Percentiles rank a stretch among this genome's conserved stretches.
Evolutionary conservation across 345 rosid species (phyloP).

Genomic region (Passiflora organensis): DNA sequence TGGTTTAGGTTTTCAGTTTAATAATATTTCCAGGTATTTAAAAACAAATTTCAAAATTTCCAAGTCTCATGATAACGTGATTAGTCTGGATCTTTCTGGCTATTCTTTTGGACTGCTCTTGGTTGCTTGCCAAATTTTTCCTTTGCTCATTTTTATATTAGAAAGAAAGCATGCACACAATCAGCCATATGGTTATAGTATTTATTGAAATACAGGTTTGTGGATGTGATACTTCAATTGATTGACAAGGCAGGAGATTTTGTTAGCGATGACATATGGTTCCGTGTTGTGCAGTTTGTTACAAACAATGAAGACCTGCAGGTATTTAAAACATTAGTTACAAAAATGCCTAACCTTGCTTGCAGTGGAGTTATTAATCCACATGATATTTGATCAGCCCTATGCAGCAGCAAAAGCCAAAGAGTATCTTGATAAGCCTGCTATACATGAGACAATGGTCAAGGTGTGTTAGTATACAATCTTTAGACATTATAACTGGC

Average conservation of each 20-base stretch:
- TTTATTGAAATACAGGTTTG: slow-evolving; percentile 86
- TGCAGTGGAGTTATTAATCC: slow-evolving; percentile 19
- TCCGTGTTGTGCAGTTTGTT: slow-evolving; percentile 97
- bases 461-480: slow-evolving; percentile 48
- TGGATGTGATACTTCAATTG: slow-evolving; percentile 97
- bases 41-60: too few relatives aligned
- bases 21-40: too few relatives aligned
- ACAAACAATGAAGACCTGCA: slow-evolving; percentile 98
- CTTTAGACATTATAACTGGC: neutral
- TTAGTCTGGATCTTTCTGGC: slow-evolving; percentile 1
- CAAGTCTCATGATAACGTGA: neutral
- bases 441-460: slow-evolving; percentile 97
- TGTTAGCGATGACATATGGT: slow-evolving; percentile 99
- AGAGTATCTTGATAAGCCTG: slow-evolving; percentile 93
- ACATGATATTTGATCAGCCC: slow-evolving; percentile 48
- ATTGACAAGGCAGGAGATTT: slow-evolving; percentile 99
- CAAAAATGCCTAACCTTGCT: slow-evolving; percentile 4
- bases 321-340: slow-evolving; percentile 41
- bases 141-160: slow-evolving; percentile 10
- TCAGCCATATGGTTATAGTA: too few relatives aligned
- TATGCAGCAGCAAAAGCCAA: slow-evolving; percentile 92
- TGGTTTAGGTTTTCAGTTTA: too few relatives aligned
- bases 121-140: slow-evolving; percentile 8
- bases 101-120: neutral
- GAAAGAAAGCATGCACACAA: too few relatives aligned